These are phyloP conservation scores for Centrapalus pauciflorus DNA, from an alignment of 129 eudicot species.

Conservation along the genomic window DNA sequence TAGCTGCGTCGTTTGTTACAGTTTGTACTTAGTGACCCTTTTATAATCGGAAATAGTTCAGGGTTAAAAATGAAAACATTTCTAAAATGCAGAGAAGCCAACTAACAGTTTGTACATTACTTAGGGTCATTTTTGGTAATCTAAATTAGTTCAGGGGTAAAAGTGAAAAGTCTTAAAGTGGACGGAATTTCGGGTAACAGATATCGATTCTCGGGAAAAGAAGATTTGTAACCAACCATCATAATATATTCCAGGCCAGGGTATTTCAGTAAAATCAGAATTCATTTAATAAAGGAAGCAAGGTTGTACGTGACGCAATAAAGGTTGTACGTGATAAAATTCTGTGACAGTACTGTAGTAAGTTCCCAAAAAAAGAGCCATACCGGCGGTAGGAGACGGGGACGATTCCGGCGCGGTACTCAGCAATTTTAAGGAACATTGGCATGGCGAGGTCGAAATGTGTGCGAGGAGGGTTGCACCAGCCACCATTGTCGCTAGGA, in stretches of 20 bases:
- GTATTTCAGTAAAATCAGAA: background rate
- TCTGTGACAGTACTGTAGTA: too few species aligned
- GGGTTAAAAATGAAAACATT: background rate
- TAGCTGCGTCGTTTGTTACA: too few species aligned
- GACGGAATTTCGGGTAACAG: slow-evolving; percentile 4
- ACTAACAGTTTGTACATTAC: background rate
- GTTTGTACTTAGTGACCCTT: too few species aligned
- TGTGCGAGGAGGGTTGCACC: slow-evolving; percentile 95
- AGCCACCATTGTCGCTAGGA: slow-evolving; percentile 85
- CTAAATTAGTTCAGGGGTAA: background rate
- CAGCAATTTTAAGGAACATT: slow-evolving; percentile 80
- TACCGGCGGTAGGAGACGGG: slow-evolving; percentile 87
- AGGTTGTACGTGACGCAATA: background rate
- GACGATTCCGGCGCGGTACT: slow-evolving; percentile 91
- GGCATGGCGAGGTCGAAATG: slow-evolving; percentile 97
- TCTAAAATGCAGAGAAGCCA: background rate
- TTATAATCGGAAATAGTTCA: too few species aligned
- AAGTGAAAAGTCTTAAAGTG: background rate
- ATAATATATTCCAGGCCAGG: background rate
- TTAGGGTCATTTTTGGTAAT: background rate
- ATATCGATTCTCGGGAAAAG: background rate
- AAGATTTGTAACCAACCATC: background rate
- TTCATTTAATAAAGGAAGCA: too few species aligned
- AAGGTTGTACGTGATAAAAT: background rate
- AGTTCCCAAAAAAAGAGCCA: background rate